Base-by-base conservation (phyloP, 1,284 basidiomycete species). In the Sporisorium reilianum region DNA sequence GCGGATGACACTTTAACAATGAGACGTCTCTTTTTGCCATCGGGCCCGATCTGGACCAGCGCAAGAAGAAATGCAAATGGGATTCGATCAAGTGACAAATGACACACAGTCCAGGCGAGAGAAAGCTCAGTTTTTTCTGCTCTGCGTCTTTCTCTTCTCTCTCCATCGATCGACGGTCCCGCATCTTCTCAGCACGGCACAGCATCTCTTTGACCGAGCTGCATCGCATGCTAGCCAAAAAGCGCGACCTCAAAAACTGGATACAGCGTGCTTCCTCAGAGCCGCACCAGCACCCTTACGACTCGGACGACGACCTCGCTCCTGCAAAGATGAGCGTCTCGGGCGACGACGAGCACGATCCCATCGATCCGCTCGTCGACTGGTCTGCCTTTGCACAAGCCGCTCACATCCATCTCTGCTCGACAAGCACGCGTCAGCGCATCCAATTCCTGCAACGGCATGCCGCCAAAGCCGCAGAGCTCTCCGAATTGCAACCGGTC, bases 401-500 rank as follows among this genome's bases (percentile, higher is more conserved):
- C 18, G 71, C 74, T 16, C 70, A 75, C 28, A 23, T 54, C 38
- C 46, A 63, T 23, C 50, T 79, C 22, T 46, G 54, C 49, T 57
- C 53, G 50, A 60, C 68, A 30, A 69, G 74, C 61, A 69, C 75
- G 42, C 71, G 70, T 40, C 55, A 68, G 22, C 75, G 80, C 49
- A 38, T 71, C 49, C 44, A 51, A 3, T 78, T 82, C 16, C 57
- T 81, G n/a, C 44, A 63, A 26, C 42, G 66, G 30, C 53, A 62
- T 25, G 65, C 77, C 22, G 52, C 56, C 30, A 59, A 71, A 28
- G 60, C 74, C 3, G 76, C 73, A 9, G 57, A 60, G n/a, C 66
- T 75, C 18, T n/a, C 66, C 7, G 64, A 70, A 32, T 86, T 93
- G 51, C 87, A 86, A 50, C 85, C 91, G 38, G 86, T 88, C 0